A percentile compares a stretch with the other conserved stretches of the same genome.
phyloP scores from a whole-genome alignment of 805 yeast genomes.

The Ogataea allantospora region DNA sequence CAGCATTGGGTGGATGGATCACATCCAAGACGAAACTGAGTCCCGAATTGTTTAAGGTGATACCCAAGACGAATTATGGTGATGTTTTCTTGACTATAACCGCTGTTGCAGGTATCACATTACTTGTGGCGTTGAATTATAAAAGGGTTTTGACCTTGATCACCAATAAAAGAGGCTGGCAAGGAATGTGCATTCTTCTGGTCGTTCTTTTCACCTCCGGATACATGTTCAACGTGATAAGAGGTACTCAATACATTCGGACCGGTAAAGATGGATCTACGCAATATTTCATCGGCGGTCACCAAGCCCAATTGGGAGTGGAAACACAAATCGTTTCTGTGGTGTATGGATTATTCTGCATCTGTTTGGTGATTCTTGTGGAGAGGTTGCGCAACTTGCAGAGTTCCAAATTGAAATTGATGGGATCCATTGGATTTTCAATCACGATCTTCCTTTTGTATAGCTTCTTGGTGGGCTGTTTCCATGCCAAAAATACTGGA shows the following conservation, averaged over 20 bases:
- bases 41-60: slow-evolving; percentile 32
- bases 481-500: slow-evolving; percentile 65
- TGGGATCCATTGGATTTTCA: slow-evolving; percentile 46
- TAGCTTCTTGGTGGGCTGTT: slow-evolving; percentile 63
- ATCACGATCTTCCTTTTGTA: slow-evolving; percentile 52
- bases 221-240: slow-evolving; percentile 88
- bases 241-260: slow-evolving; percentile 65
- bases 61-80: slow-evolving; percentile 43
- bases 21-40: slow-evolving; percentile 18
- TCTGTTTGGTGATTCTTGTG: slow-evolving; percentile 56
- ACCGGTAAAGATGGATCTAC: slow-evolving; percentile 38
- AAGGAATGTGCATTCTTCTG: slow-evolving; percentile 56
- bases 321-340: slow-evolving; percentile 87
- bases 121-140: slow-evolving; percentile 31
- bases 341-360: slow-evolving; percentile 66
- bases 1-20: slow-evolving; percentile 36
- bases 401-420: slow-evolving; percentile 45
- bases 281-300: slow-evolving; percentile 50
- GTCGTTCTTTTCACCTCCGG: slow-evolving; percentile 79
- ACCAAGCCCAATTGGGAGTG: slow-evolving; percentile 74
- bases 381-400: slow-evolving; percentile 52
- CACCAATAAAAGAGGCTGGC: slow-evolving; percentile 67
- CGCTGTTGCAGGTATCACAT: slow-evolving; percentile 33
- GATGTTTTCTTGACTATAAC: slow-evolving; percentile 37
- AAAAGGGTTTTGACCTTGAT: slow-evolving; percentile 40